These are phyloP conservation scores for Gossypium laxum DNA, from an alignment of 441 rosid genomes.

Conservation along the genomic window DNA sequence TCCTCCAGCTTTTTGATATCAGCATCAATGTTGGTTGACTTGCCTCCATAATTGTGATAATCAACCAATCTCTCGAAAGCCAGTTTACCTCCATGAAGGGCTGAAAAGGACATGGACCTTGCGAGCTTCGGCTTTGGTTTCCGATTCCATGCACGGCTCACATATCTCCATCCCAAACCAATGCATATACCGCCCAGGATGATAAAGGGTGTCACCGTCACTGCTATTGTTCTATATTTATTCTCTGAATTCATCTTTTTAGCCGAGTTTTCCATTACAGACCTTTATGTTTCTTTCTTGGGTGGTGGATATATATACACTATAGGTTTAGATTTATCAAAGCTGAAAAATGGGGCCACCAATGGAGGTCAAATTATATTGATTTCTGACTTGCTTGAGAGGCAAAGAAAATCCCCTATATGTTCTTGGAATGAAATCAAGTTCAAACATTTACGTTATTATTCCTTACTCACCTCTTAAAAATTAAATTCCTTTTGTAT, in stretches of 20 bases:
- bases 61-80: conserved; percentile 47
- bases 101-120: conserved; percentile 40
- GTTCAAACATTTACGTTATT: not conserved
- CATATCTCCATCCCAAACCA: conserved; percentile 35
- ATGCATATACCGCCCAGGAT: conserved; percentile 34
- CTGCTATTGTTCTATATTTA: conserved; percentile 33
- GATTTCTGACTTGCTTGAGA: conserved; percentile 16
- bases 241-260: conserved; percentile 19
- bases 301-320: not conserved
- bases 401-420: conserved; percentile 3
- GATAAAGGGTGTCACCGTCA: conserved; percentile 29
- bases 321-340: no score
- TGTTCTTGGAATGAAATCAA: not conserved
- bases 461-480: conserved; percentile 7
- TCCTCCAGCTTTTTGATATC: conserved; percentile 28
- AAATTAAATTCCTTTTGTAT: not conserved
- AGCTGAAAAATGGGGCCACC: not conserved
- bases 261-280: conserved; percentile 18
- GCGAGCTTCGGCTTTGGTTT: conserved; percentile 5
- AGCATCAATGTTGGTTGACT: conserved; percentile 18
- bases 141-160: conserved; percentile 21
- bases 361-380: not conserved
- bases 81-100: conserved; percentile 45
- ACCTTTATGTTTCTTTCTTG: not conserved
- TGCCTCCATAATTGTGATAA: conserved; percentile 28